These are phyloP conservation scores for Kuraishia floccosa DNA, from an alignment of 805 yeast species.

Conservation along the genomic window DNA sequence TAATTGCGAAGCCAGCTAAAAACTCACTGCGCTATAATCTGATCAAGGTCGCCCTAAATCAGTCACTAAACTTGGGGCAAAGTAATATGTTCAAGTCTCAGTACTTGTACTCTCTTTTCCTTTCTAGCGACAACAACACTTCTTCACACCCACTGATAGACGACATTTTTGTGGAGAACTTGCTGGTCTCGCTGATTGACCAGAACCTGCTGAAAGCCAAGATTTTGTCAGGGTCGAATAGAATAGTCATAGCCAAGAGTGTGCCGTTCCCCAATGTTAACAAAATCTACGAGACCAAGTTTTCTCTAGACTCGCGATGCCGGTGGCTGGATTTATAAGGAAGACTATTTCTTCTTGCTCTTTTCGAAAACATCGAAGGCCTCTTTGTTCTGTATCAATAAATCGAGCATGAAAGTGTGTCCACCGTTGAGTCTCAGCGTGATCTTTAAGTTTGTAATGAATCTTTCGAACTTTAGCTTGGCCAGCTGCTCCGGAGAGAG, in stretches of 20 bases:
- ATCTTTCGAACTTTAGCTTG: conserved; percentile 15
- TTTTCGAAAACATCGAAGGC: conserved; percentile 32
- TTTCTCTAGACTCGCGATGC: conserved; percentile 11
- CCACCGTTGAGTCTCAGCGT: conserved; percentile 45
- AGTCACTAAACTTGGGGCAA: conserved; percentile 7
- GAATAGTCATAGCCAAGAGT: conserved; percentile 15
- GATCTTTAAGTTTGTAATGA: conserved; percentile 27
- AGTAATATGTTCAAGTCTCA: not conserved
- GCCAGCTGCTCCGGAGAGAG: conserved; percentile 4
- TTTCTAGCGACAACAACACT: conserved; percentile 3
- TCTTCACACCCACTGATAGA: too few relatives aligned
- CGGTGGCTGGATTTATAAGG: conserved; percentile 14
- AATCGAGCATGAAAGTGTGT: conserved; percentile 45
- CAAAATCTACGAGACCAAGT: conserved; percentile 10
- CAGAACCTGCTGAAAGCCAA: conserved; percentile 44
- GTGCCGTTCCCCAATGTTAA: conserved; percentile 16
- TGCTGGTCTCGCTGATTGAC: conserved; percentile 39
- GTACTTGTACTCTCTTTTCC: conserved; percentile 1
- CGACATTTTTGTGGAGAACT: conserved; percentile 34
- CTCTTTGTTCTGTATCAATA: conserved; percentile 36
- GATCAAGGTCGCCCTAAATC: conserved; percentile 13
- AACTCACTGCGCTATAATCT: conserved; percentile 9
- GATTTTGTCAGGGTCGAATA: conserved; percentile 14
- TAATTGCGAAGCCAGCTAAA: conserved; percentile 2
- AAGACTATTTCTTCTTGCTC: conserved; percentile 7